Base-by-base conservation (phyloP, 2,329 filamentous ascomycete genomes). In the Xylariales sp. region DNA sequence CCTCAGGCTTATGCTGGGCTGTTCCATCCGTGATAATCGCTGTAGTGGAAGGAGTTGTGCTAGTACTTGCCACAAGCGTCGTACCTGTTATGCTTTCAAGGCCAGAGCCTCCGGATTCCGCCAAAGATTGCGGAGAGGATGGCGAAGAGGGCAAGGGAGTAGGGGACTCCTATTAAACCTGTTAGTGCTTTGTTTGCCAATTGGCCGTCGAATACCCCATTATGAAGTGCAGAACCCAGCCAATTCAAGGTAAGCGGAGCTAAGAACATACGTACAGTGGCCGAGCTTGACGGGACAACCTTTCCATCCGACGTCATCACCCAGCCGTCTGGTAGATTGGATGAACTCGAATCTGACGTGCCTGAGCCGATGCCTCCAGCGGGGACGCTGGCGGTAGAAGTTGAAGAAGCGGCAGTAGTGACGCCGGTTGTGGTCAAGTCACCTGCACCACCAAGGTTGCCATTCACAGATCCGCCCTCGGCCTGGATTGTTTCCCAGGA, bases 401-500 rank as follows among this genome's bases (percentile, higher is more conserved):
- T 86, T 6, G 87, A 87, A 0, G 89, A 87, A 5, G 90, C 88
- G 64, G 90, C 85, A 6, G 86, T 82, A n/a, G 89, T 88, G 34
- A 90, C 88, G 56, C 86, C 85, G 3, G 86, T 89, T 39, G 85
- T 83, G 23, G 82, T 83, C 55, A 85, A 70, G 62, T 76, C 82
- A 41, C 83, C 87, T 41, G 85, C 83, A 67, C 84, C 86, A 69
- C 85, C 85, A 73, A 87, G 85, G 66, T 88, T 91, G 36, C 87
- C 88, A 78, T 93, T 93, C 79, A 98, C 84, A 71, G 84, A 80
- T 69, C 96, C 96, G 71, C 89, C 94, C n/a, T 91, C 86, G 61
- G 95, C 89, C 74, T 87, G 81, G 79, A 99, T 98, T 56, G 92
- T 95, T 72, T 88, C 77, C 93, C 93, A 97, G 28, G 84, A 87